Evolutionary conservation across 192 early-diverging fungal genomes (phyloP).

Genomic region (Irineochytrium annulatum): DNA sequence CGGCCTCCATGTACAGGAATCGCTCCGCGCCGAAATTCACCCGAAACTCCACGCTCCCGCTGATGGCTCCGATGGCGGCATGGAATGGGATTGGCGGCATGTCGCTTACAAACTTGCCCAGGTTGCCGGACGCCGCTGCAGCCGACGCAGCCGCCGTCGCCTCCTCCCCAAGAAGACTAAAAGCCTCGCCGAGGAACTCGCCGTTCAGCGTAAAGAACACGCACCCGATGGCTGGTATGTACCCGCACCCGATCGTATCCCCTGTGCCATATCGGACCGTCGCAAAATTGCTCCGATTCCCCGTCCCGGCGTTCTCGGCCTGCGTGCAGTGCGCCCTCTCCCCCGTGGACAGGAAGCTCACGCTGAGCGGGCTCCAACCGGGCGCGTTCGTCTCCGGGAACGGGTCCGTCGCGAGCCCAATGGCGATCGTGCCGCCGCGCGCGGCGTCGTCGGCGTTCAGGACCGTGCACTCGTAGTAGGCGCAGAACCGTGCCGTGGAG

Average conservation of each 20-base stretch:
- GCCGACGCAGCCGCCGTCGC: neutral
- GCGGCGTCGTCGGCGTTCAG: neutral
- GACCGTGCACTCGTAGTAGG: neutral
- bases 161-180: neutral
- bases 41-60: neutral
- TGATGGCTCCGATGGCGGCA: neutral
- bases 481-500: neutral
- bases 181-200: slow-evolving; percentile 2
- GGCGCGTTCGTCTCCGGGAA: neutral
- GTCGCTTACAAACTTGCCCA: too few relatives aligned
- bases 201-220: slow-evolving; percentile 7
- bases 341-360: neutral
- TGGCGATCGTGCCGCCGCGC: neutral
- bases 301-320: too few relatives aligned
- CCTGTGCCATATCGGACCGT: neutral
- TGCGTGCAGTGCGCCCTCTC: slow-evolving; percentile 1
- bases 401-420: neutral
- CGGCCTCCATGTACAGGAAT: neutral
- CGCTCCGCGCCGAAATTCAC: neutral
- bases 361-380: neutral
- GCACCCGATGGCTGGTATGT: neutral
- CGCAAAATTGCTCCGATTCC: too few relatives aligned
- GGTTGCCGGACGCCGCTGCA: too few relatives aligned
- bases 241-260: slow-evolving; percentile 2
- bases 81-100: neutral